Evolutionary conservation across 768 basidiomycete genomes (phyloP).

Genomic region (Mycena rosella): DNA sequence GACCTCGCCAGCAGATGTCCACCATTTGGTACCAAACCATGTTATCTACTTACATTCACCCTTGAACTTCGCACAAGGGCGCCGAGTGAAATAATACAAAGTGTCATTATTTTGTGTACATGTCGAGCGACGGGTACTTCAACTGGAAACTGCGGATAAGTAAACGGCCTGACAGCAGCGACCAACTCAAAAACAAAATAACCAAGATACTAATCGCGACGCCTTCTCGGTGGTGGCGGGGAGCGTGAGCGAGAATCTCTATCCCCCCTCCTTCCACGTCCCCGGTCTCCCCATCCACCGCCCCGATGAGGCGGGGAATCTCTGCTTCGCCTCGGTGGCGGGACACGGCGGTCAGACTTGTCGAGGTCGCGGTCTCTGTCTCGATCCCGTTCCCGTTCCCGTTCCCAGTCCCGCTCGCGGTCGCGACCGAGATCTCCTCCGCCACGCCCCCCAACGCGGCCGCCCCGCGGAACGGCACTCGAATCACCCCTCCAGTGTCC

Average conservation of each 20-base stretch:
- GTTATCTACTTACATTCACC: too few relatives aligned
- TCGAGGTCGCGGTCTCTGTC: conserved; percentile 48
- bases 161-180: neutral
- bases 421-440: conserved; percentile 28
- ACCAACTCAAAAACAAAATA: neutral
- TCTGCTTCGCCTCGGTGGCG: conserved; percentile 29
- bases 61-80: neutral
- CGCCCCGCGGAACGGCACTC: conserved; percentile 38
- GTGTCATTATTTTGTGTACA: neutral
- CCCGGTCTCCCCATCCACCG: conserved; percentile 34
- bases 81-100: neutral
- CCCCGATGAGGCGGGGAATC: conserved; percentile 33
- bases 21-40: too few relatives aligned
- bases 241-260: conserved; percentile 34
- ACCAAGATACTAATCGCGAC: conserved; percentile 27
- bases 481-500: conserved; percentile 35
- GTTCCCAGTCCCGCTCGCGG: conserved; percentile 32
- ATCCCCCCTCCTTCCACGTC: conserved; percentile 26
- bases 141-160: neutral
- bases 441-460: conserved; percentile 43
- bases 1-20: too few relatives aligned
- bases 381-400: conserved; percentile 10
- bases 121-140: neutral
- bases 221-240: conserved; percentile 25
- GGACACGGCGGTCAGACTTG: conserved; percentile 31